These are phyloP conservation scores for Aspergillus biplanus DNA, from an alignment of 495 filamentous ascomycete species.

Conservation along the genomic window DNA sequence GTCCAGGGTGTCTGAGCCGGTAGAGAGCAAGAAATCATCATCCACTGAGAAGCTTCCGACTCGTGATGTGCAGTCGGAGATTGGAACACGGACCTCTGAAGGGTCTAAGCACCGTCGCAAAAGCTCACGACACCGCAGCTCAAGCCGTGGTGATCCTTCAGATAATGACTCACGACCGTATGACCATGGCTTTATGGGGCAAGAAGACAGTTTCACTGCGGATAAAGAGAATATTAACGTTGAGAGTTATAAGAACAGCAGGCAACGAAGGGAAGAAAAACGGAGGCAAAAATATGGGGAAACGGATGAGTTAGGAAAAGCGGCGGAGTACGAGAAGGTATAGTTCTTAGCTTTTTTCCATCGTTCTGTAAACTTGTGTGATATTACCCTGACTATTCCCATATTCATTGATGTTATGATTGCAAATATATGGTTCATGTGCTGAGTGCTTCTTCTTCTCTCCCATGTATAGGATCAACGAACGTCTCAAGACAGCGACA, in stretches of 20 bases:
- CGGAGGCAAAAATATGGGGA: slow-evolving; percentile 46
- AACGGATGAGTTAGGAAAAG: slow-evolving; percentile 38
- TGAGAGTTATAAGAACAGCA: slow-evolving; percentile 41
- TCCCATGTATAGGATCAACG: slow-evolving; percentile 45
- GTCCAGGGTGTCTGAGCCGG: slow-evolving; percentile 39
- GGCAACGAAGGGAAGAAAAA: slow-evolving; percentile 44
- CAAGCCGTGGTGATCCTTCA: slow-evolving; percentile 35
- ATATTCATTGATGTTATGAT: slow-evolving; percentile 19
- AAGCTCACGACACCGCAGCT: slow-evolving; percentile 42
- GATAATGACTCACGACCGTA: slow-evolving; percentile 25
- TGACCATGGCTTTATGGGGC: slow-evolving; percentile 16
- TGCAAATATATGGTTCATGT: slow-evolving; percentile 31
- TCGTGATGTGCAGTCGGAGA: slow-evolving; percentile 46
- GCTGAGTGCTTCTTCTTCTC: slow-evolving; percentile 44
- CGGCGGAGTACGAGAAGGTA: slow-evolving; percentile 49
- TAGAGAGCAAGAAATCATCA: slow-evolving; percentile 37
- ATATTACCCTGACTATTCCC: slow-evolving; percentile 27
- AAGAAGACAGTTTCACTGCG: slow-evolving; percentile 27
- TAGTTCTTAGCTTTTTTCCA: slow-evolving; percentile 43
- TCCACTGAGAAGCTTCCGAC: slow-evolving; percentile 39
- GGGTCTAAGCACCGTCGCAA: slow-evolving; percentile 50
- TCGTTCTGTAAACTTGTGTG: slow-evolving; percentile 37
- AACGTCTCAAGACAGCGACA: slow-evolving; percentile 36
- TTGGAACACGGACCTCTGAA: slow-evolving; percentile 32
- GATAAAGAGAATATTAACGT: slow-evolving; percentile 37